phyloP scores from a whole-genome alignment of 2,329 filamentous ascomycete species.

The Drechmeria coniospora region DNA sequence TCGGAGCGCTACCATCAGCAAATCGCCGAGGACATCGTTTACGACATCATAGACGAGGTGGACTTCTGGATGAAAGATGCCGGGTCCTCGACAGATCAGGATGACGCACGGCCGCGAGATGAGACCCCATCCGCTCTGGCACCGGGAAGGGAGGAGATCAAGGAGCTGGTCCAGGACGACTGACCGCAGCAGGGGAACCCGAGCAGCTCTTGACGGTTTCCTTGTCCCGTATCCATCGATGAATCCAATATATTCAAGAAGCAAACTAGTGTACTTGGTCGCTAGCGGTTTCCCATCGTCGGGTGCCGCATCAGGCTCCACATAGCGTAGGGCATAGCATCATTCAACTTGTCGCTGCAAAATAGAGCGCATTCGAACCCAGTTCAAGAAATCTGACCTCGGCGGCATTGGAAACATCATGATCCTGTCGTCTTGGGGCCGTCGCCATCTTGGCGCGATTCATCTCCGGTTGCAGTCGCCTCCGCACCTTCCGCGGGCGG shows the following conservation, averaged over 20 bases:
- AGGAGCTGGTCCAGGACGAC: conserved; percentile 50
- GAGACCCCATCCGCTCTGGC: conserved; percentile 24
- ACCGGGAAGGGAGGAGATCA: conserved; percentile 41
- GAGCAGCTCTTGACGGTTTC: too few relatives aligned
- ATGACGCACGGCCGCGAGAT: conserved; percentile 28
- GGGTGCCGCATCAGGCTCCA: too few relatives aligned
- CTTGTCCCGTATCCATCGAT: too few relatives aligned
- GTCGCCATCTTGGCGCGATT: neutral
- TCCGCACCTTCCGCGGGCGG: neutral
- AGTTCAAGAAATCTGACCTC: too few relatives aligned
- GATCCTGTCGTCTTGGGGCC: neutral
- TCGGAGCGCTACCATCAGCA: conserved; percentile 79
- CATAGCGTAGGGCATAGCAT: too few relatives aligned
- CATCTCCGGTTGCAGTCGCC: too few relatives aligned
- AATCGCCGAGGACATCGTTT: conserved; percentile 85
- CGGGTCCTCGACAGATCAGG: conserved; percentile 30
- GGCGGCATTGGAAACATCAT: too few relatives aligned
- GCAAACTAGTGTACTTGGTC: too few relatives aligned
- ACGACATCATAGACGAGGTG: conserved; percentile 87
- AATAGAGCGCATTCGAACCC: too few relatives aligned
- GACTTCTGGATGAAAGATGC: conserved; percentile 72
- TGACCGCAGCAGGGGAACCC: conserved; percentile 9
- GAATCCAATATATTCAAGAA: conserved; percentile 6
- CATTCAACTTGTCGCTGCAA: too few relatives aligned
- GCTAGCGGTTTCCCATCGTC: too few relatives aligned